A percentile compares a stretch with the other conserved stretches of the same genome.
These are phyloP conservation scores for Fusarium setosum DNA, from an alignment of 2,329 filamentous ascomycete genomes.

Conservation along the genomic window DNA sequence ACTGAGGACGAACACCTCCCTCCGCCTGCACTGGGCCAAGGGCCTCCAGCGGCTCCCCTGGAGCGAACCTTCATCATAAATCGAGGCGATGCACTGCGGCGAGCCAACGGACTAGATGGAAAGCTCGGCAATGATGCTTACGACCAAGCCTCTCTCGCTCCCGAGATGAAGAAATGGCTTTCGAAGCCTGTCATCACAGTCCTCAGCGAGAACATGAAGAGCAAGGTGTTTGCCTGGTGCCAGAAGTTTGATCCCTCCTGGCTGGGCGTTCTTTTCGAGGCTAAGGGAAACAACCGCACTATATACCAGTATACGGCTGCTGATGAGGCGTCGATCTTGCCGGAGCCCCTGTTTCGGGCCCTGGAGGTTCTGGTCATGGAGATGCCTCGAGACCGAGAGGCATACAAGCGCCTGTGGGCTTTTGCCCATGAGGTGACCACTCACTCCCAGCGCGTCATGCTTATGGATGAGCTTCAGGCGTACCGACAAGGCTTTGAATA, in stretches of 20 bases:
- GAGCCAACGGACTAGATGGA: background rate
- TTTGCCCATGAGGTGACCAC: background rate
- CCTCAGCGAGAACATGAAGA: background rate
- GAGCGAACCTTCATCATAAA: background rate
- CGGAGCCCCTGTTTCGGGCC: background rate
- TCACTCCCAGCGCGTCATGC: background rate
- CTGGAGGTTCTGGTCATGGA: background rate
- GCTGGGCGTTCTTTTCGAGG: background rate
- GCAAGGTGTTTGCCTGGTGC: background rate
- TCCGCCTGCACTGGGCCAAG: background rate
- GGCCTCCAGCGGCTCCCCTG: background rate
- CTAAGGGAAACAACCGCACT: background rate
- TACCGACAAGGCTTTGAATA: background rate
- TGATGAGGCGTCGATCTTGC: background rate
- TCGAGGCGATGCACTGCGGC: background rate
- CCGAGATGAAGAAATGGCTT: background rate
- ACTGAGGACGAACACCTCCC: background rate
- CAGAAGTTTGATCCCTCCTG: background rate
- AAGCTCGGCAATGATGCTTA: background rate
- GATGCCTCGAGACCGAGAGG: background rate
- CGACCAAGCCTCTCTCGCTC: background rate
- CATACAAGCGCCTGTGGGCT: background rate
- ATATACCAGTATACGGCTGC: background rate
- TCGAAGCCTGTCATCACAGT: background rate
- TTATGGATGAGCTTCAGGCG: background rate